Evolutionary conservation across 1,284 basidiomycete genomes (phyloP).

Genomic region (Ceratobasidium theobromae): DNA sequence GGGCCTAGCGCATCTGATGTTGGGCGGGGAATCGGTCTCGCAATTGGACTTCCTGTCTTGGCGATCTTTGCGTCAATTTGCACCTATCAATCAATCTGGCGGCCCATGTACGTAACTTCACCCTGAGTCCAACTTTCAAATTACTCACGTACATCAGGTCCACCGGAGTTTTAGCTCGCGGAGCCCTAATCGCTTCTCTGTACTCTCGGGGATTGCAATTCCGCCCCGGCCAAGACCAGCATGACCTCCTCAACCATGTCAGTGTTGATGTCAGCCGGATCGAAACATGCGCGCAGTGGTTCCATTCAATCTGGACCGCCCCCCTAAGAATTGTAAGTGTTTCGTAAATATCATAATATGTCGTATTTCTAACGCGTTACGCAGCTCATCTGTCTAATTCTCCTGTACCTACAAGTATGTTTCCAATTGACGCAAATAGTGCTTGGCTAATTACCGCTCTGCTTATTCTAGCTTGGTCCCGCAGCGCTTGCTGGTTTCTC

Average conservation of each 20-base stretch:
- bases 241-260: conserved; percentile 73
- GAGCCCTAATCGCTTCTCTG: conserved; percentile 71
- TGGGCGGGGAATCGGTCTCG: conserved; percentile 69
- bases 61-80: conserved; percentile 59
- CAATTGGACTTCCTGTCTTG: conserved; percentile 66
- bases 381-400: conserved; percentile 55
- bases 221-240: conserved; percentile 38
- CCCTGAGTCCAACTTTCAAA: not conserved
- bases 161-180: conserved; percentile 67
- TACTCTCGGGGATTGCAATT: conserved; percentile 65
- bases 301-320: conserved; percentile 62
- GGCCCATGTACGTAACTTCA: conserved; percentile 50
- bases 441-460: not conserved
- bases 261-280: conserved; percentile 59
- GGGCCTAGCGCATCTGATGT: conserved; percentile 48
- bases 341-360: not conserved
- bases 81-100: conserved; percentile 78
- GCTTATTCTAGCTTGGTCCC: conserved; percentile 61
- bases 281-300: conserved; percentile 59
- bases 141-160: conserved; percentile 41
- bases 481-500: conserved; percentile 77
- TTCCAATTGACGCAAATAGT: not conserved
- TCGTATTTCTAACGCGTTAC: not conserved
- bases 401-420: conserved; percentile 59
- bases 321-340: conserved; percentile 56